These are phyloP conservation scores for Penicillium pancosmium DNA, from an alignment of 495 filamentous ascomycete species.

Conservation along the genomic window DNA sequence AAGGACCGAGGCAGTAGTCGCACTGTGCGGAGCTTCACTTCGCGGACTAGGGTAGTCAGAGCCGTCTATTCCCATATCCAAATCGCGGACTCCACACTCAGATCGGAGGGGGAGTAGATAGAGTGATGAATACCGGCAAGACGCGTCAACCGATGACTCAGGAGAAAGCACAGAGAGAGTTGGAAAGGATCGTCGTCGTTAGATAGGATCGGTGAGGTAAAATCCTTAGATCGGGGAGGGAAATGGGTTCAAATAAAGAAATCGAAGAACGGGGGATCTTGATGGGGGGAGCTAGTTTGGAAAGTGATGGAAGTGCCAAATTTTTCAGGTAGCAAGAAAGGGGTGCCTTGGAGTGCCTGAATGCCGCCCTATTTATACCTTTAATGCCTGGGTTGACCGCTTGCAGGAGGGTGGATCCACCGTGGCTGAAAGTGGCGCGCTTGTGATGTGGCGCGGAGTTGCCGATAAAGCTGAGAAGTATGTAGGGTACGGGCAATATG, in stretches of 20 bases:
- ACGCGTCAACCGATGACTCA: conserved; percentile 26
- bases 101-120: conserved; percentile 23
- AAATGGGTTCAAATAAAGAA: conserved; percentile 8
- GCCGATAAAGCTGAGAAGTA: conserved; percentile 12
- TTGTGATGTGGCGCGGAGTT: conserved; percentile 12
- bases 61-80: conserved; percentile 46
- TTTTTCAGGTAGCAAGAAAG: conserved; percentile 41
- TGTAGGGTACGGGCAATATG: background rate
- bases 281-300: conserved; percentile 6
- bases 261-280: background rate
- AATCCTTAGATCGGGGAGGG: conserved; percentile 9
- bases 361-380: conserved; percentile 17
- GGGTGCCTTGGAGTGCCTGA: conserved; percentile 3
- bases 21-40: conserved; percentile 51
- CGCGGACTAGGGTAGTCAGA: conserved; percentile 56
- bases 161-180: conserved; percentile 1
- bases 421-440: background rate
- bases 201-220: background rate
- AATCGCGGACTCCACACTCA: conserved; percentile 43
- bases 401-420: background rate
- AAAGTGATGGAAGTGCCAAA: conserved; percentile 26
- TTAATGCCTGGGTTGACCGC: background rate
- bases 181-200: background rate
- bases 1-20: conserved; percentile 40
- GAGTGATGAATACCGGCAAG: conserved; percentile 28